Base-by-base conservation (phyloP, 108 stramenopile species). In the Cyclotella choctawhatcheeana region DNA sequence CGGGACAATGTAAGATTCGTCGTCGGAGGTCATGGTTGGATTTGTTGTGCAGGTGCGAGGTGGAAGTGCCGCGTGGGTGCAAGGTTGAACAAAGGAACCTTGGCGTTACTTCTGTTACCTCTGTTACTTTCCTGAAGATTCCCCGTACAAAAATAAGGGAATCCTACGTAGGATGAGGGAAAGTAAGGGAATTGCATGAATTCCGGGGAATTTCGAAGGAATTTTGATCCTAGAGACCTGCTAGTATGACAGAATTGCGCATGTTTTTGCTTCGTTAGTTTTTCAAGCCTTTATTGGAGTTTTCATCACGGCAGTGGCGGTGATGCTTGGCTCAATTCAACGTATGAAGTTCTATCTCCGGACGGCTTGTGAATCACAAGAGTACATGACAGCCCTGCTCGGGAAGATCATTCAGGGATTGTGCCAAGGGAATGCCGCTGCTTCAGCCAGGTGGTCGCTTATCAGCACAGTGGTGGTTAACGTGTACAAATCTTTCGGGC, bases 381-480 rank as follows among this genome's bases (percentile, higher is more conserved):
- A 2, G 6, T 56, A 29, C 43, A 43, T 56, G 56, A 50, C 30
- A 14, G 54, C 31, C 29, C 16, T 2, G 4, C 37, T 58, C 14
- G 26, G 30, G 18, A 10, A 29, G 4, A 67, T 58, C 29, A 58
- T 43, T 0, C 68, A 69, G 14, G 68, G 56, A 1, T 8, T 69
- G 20, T 58, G 55, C n/a, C 56, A 69, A 29, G 68, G 68, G 5
- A 69, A 69, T 32, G 44, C 44, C 7, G 62, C 44, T 1, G 18
- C 25, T 24, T 44, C 62, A 14, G 62, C 44, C 1, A 22, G 30
- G 24, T 63, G 62, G 44, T 29, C 40, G 27, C 25, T 63, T 25
- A 45, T 63, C 62, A 45, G 44, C 35, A n/a, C 32, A 35, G 20
- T 33, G 18, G 33, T 35, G 33, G 33, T 37, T 4, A 2, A 2